phyloP scores from a whole-genome alignment of 2,329 filamentous ascomycete genomes.

The Fonsecaea pedrosoi region DNA sequence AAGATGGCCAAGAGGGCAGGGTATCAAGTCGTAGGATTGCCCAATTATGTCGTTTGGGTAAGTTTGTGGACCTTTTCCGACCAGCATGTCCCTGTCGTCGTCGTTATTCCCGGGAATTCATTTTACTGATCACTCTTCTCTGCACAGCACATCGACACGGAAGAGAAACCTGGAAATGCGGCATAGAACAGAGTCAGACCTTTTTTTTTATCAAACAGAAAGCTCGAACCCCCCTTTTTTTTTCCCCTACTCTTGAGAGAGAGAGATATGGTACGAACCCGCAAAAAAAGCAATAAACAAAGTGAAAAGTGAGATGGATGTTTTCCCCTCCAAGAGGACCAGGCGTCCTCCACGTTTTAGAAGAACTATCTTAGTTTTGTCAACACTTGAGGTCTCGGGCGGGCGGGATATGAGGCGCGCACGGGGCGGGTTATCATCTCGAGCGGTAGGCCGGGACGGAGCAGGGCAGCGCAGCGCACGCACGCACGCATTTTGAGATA shows the following conservation, averaged over 20 bases:
- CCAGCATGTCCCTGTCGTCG: background rate
- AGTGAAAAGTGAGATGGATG: background rate
- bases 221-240: background rate
- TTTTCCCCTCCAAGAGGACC: background rate
- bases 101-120: background rate
- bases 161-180: constrained; percentile 85
- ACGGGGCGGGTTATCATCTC: too few species aligned
- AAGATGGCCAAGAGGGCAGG: constrained; percentile 98
- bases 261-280: background rate
- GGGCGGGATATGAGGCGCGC: too few species aligned
- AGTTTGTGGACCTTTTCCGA: constrained; percentile 13
- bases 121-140: constrained; percentile 6
- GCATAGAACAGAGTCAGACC: constrained; percentile 18
- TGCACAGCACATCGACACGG: constrained; percentile 79
- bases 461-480: too few species aligned
- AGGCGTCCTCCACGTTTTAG: background rate
- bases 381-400: too few species aligned
- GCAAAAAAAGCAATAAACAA: background rate
- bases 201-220: background rate
- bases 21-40: constrained; percentile 88
- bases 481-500: too few species aligned
- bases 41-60: constrained; percentile 94
- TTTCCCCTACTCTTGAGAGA: too few species aligned
- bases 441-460: too few species aligned
- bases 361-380: too few species aligned